Base-by-base conservation (phyloP, 2,329 filamentous ascomycete genomes). In the Fusarium lateritium region DNA sequence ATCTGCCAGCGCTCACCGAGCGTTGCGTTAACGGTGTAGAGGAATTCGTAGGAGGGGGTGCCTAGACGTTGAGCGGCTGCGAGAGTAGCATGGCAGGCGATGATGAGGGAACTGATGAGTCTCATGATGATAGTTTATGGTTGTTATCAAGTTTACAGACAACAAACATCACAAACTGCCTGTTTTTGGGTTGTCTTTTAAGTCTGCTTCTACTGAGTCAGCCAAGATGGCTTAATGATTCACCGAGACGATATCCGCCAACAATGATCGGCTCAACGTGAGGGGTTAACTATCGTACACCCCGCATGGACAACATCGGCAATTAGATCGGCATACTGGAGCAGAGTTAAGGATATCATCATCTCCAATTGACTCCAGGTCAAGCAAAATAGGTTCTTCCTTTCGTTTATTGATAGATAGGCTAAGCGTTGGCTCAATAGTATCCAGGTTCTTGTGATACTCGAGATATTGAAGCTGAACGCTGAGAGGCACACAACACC, bases 21-120 rank as follows among this genome's bases (percentile, higher is more conserved):
- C 0, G 71, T 71, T 4, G 64, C 71, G 14, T 73, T 73, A 28
- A 70, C 66, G 0, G 71, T 73, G 17, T 73, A 73, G 6, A 73
- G 69, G 15, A 67, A 73, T 15, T 73, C 67, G 24, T 62, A 72
- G 1, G 53, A 58, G 0, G 71, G 71, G 2, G 43, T 73, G 24
- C 71, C 71, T 21, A 69, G 47, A 4, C 44, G 14, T 9, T 72
- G 71, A 9, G 69, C 67, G 2, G 46, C 22, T 19, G 56, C 49
- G 11, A 67, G 26, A 5, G 58, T n/a, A 8, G 52, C 57, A 44
- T 55, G 34, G 40, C 42, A 45, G 19, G 33, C 46, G 9, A 62
- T 7, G 11, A 51, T 19, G 3, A 70, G 9, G 5, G 55, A 11
- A 11, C 19, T 59, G 11, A 43, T 6, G 22, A 70, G 19, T 65